A percentile compares a stretch with the other conserved stretches of the same genome.
Evolutionary conservation across 78 protist genomes (phyloP).

Genomic region (Blattamonas nauphoetae): DNA sequence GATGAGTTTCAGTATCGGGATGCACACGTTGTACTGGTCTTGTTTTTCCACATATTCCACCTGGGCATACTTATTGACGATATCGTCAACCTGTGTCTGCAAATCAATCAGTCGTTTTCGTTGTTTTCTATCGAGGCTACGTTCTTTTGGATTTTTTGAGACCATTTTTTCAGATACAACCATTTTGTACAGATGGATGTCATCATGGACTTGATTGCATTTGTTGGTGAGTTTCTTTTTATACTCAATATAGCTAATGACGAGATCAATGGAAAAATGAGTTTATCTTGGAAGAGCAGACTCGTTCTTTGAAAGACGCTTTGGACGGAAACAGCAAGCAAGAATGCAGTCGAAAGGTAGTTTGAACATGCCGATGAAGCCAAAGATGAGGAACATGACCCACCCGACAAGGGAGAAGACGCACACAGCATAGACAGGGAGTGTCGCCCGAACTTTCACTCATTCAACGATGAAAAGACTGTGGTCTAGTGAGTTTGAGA

Average conservation of each 20-base stretch:
- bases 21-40: background rate
- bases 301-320: background rate
- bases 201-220: background rate
- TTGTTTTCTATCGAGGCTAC: background rate
- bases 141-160: background rate
- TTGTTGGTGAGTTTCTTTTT: background rate
- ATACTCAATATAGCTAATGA: background rate
- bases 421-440: slow-evolving; percentile 2
- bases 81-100: background rate
- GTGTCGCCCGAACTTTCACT: background rate
- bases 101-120: background rate
- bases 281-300: background rate
- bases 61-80: background rate
- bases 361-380: background rate
- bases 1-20: background rate
- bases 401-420: background rate
- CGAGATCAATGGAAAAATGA: background rate
- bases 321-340: background rate
- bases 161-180: background rate
- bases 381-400: background rate
- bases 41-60: background rate
- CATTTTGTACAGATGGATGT: background rate
- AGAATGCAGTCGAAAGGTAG: background rate
- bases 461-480: too few species aligned
- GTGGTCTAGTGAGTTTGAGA: too few species aligned